These are phyloP conservation scores for Boletellus dicymbophilus DNA, from an alignment of 1,284 basidiomycete species.

Conservation along the genomic window DNA sequence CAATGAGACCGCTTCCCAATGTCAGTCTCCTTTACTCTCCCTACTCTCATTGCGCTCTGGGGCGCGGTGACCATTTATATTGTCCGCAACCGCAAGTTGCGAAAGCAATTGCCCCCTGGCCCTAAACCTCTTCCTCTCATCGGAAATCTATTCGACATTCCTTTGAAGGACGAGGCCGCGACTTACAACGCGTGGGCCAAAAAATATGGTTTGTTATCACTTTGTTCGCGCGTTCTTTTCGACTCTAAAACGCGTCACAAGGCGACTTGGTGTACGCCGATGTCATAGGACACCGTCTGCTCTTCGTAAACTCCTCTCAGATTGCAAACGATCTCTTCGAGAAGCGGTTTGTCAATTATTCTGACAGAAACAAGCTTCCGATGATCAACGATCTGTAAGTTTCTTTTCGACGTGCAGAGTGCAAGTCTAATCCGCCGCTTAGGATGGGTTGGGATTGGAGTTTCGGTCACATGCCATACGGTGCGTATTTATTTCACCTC, in stretches of 20 bases:
- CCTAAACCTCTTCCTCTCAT: slow-evolving; percentile 34
- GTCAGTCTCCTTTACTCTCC: slow-evolving; percentile 18
- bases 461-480: slow-evolving; percentile 53
- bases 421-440: background rate
- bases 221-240: background rate
- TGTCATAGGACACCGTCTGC: slow-evolving; percentile 28
- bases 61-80: slow-evolving; percentile 22
- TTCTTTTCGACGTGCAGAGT: background rate
- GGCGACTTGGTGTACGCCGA: slow-evolving; percentile 33
- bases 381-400: slow-evolving; percentile 36
- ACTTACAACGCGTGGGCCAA: slow-evolving; percentile 35
- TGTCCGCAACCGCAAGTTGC: slow-evolving; percentile 11
- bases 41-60: slow-evolving; percentile 25
- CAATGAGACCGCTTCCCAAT: slow-evolving; percentile 14
- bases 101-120: slow-evolving; percentile 29
- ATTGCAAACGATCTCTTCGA: slow-evolving; percentile 40
- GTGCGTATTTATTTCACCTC: slow-evolving; percentile 19
- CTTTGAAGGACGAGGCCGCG: slow-evolving; percentile 28
- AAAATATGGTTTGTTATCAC: slow-evolving; percentile 28
- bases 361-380: slow-evolving; percentile 29
- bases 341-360: slow-evolving; percentile 32
- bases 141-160: slow-evolving; percentile 34
- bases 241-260: slow-evolving; percentile 3
- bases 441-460: slow-evolving; percentile 57
- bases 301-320: slow-evolving; percentile 36